Conservation (phyloP, 768 basidiomycete species). For the Lactarius evosmus region DNA sequence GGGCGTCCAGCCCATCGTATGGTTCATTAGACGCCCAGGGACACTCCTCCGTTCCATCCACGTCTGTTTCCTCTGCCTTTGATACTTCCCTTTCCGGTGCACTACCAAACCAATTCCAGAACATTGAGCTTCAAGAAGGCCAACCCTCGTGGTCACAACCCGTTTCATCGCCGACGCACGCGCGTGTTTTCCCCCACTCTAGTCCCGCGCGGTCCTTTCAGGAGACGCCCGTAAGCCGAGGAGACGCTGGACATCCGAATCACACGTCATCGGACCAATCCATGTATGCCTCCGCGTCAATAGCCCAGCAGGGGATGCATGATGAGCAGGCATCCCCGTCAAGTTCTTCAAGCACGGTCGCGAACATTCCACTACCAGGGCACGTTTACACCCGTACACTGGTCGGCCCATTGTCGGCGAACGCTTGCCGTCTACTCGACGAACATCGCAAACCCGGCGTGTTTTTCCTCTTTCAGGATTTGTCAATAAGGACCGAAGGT, state of each 20-base stretch:
- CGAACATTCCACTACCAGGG: conserved; percentile 51
- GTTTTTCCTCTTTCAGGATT: conserved; percentile 93
- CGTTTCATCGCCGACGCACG: conserved; percentile 19
- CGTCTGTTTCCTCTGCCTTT: conserved; percentile 19
- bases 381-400: conserved; percentile 82
- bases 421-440: conserved; percentile 80
- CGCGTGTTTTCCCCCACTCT: conserved; percentile 19
- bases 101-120: conserved; percentile 20
- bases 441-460: conserved; percentile 84
- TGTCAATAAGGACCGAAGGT: conserved; percentile 93
- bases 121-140: conserved; percentile 22
- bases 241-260: conserved; percentile 8
- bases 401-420: conserved; percentile 84
- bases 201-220: conserved; percentile 10
- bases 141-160: conserved; percentile 25
- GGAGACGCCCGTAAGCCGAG: conserved; percentile 4
- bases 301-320: conserved; percentile 28
- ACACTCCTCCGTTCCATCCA: conserved; percentile 13
- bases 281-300: conserved; percentile 28
- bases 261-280: conserved; percentile 27
- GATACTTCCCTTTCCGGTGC: conserved; percentile 22
- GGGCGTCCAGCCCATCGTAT: conserved; percentile 20
- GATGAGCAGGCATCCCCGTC: conserved; percentile 31
- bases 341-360: conserved; percentile 35
- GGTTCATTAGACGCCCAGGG: conserved; percentile 20